Conservation (phyloP, 2,329 filamentous ascomycete genomes). For the Exutisphaerella laricina region DNA sequence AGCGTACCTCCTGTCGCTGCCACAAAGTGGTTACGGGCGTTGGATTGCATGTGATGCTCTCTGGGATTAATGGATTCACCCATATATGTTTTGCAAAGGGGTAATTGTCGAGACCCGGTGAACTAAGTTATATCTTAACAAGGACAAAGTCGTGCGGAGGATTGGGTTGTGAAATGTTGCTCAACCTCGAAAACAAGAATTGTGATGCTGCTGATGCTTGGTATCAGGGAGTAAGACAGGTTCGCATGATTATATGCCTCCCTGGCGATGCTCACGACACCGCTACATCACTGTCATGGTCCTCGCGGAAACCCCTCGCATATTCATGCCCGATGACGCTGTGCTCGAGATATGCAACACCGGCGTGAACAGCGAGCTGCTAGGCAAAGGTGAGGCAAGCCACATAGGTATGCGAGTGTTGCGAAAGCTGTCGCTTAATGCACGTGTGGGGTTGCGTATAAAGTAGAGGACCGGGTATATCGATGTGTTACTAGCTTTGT, state of each 20-base stretch:
- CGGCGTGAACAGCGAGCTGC: neutral
- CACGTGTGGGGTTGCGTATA: neutral
- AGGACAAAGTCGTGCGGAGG: neutral
- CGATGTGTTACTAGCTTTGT: neutral
- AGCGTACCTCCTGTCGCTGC: slow-evolving; percentile 6
- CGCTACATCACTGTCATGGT: too few relatives aligned
- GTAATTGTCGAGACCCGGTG: neutral
- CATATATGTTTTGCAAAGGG: neutral
- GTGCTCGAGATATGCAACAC: neutral
- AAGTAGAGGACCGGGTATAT: neutral
- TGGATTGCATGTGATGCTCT: neutral
- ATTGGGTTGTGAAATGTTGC: neutral
- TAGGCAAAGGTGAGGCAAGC: neutral
- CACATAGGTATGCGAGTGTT: neutral
- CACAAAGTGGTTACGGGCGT: slow-evolving; percentile 4
- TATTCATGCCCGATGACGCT: slow-evolving; percentile 2
- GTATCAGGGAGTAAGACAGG: neutral
- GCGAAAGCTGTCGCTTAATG: neutral
- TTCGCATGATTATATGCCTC: neutral
- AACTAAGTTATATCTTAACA: neutral
- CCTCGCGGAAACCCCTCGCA: neutral
- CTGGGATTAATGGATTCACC: neutral
- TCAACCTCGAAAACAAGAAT: neutral
- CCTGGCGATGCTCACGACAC: neutral
- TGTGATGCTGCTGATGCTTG: neutral